Conservation (phyloP, 2,329 filamentous ascomycete species). For the Fusarium burgessii region DNA sequence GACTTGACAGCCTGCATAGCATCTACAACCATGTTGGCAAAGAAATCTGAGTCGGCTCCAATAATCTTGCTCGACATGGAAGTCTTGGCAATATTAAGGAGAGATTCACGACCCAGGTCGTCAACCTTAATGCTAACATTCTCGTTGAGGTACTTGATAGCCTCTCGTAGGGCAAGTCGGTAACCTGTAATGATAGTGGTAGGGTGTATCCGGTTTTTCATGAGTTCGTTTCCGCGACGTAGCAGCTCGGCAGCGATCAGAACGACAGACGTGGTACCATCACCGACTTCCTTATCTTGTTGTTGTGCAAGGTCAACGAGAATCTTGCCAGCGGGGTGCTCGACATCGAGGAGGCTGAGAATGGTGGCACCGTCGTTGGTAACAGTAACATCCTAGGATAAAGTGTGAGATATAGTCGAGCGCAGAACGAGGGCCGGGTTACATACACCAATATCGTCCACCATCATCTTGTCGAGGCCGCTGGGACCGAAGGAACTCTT, state of each 20-base stretch:
- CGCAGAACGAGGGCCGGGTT: slow-evolving; percentile 31
- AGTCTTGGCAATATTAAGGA: slow-evolving; percentile 96
- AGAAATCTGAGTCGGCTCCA: slow-evolving; percentile 94
- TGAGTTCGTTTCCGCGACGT: slow-evolving; percentile 93
- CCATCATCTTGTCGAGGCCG: slow-evolving; percentile 99
- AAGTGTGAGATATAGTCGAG: slow-evolving; percentile 38
- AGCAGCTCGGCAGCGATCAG: slow-evolving; percentile 96
- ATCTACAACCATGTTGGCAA: slow-evolving; percentile 96
- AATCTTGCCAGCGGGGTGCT: slow-evolving; percentile 98
- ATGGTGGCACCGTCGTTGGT: slow-evolving; percentile 99
- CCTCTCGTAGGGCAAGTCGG: slow-evolving; percentile 92
- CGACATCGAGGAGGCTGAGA: slow-evolving; percentile 92
- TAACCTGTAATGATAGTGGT: slow-evolving; percentile 99
- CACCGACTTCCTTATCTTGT: slow-evolving; percentile 98
- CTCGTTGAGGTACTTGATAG: slow-evolving; percentile 98
- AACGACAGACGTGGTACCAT: slow-evolving; percentile 97
- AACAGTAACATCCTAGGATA: slow-evolving; percentile 87
- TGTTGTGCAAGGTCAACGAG: slow-evolving; percentile 97
- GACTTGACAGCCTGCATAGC: slow-evolving; percentile 93
- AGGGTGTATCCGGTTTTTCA: slow-evolving; percentile 99
- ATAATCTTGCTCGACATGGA: slow-evolving; percentile 99
- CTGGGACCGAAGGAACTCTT: slow-evolving; percentile 98
- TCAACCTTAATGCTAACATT: slow-evolving; percentile 98
- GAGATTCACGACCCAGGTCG: slow-evolving; percentile 86
- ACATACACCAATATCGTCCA: slow-evolving; percentile 95